Evolutionary conservation across 441 rosid genomes (phyloP), one percentile per base, ranked within the genome.

Genomic region (Erodium trifolium): DNA sequence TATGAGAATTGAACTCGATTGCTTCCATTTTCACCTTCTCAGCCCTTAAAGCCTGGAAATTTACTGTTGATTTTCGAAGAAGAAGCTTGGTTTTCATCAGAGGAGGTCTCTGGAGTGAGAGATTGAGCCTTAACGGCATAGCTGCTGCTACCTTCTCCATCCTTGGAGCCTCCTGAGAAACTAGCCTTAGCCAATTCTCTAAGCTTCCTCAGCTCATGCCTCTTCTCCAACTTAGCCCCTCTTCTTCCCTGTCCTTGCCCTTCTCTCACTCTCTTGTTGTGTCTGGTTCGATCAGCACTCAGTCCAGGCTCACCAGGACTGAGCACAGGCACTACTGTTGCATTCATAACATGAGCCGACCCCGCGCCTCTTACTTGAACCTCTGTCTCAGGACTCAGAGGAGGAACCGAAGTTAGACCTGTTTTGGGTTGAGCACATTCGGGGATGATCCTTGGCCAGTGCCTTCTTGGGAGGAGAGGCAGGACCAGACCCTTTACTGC

Each of bases 111-210:
- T 14, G 71, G 63, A 31, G 71, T 67, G 37, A 47, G 34, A 53
- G 66, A 35, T 49, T 73, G 77, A 13, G 35, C 63, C 63, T 59
- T 59, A 59, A 59, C 18, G 3, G 12, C 63, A 19, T 8, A 18
- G 63, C 63, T 59, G 31, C 63, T 5, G 14, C 63, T 59, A 59
- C 18, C 31, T 19, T 59, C 63, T 29, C 18, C 19, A 35, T 68
- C 66, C 75, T 65, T 37, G 31, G 64, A 65, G 53, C 49, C 85
- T 68, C 66, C 75, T 65, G 63, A 59, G 63, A 59, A 59, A 18
- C 63, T 59, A 59, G 63, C 63, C 63, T 59, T 85, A 7, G 87
- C 89, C 72, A 85, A 31, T 72, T 80, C 76, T 72, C 89, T 80
- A 29, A 83, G 78, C 81, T 80, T 79, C 82, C 73, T 83, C 63